Evolutionary conservation across 345 rosid species (phyloP), one percentile per base, ranked within the genome.

Genomic region (Salix suchowensis): DNA sequence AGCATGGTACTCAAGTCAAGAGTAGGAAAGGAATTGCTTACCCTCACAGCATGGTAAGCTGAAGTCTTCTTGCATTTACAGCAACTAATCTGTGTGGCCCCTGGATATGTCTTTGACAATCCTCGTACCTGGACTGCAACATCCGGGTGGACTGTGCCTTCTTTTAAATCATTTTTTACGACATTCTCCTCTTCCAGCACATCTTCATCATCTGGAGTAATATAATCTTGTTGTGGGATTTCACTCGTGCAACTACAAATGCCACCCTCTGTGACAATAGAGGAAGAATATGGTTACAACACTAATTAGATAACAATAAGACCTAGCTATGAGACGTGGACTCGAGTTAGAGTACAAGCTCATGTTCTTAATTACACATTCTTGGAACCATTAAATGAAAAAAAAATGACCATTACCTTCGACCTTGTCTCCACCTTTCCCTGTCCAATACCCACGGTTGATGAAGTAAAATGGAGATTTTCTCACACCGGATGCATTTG

Each of bases 111-210:
- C 84, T 95, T 95, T 74, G 77, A 85, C 74, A 91, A 91, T 66
- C 97, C 97, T 72, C 87, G 84, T 71, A 90, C 90, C 82, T 93
- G 97, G 75, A 95, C 98, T 12, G 97, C 96, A 80, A 90, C 78
- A 83, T 87, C 83, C 15, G 87, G 81, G 82, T 91, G 89, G 76
- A 83, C 82, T 46, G 36, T 13, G 30, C 83, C 93, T 46, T 88
- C 96, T 70, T 39, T 77, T 80, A 80, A 67, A 72, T 85, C 94
- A 55, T 81, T 77, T 76, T 89, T 90, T 36, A 95, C 94, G 55
- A 79, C 55, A 65, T 76, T 89, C 83, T 95, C 97, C 86, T 93
- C 97, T 80, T 87, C 91, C 70, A 88, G 92, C 77, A 93, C 97
- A 83, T 95, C 98, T 81, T 86, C 92, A 14, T 93, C 98, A 68